phyloP scores from a whole-genome alignment of 2,329 filamentous ascomycete species.

The Rhynchosporium graminicola region DNA sequence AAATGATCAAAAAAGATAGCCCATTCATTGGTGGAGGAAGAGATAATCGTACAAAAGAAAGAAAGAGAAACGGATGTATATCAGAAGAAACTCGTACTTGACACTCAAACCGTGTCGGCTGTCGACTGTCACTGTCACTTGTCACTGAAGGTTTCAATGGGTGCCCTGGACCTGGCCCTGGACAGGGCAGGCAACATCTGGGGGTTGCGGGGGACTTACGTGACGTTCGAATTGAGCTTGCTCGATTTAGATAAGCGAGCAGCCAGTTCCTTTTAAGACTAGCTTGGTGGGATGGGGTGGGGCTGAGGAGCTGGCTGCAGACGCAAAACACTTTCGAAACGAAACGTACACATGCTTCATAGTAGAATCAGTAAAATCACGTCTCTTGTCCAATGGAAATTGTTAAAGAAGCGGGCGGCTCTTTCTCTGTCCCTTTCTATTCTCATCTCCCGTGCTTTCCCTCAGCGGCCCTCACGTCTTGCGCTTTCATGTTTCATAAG shows the following conservation, averaged over 20 bases:
- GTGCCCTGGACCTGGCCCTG: too few species aligned
- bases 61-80: not conserved
- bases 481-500: too few species aligned
- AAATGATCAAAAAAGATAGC: too few species aligned
- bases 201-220: not conserved
- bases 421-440: too few species aligned
- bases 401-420: too few species aligned
- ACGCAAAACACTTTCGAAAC: conserved; percentile 10
- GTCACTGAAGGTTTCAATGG: not conserved
- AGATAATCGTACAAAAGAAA: not conserved
- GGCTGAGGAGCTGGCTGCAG: not conserved
- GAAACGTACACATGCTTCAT: not conserved
- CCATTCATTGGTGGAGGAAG: not conserved
- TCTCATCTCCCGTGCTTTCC: too few species aligned
- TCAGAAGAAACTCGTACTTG: not conserved
- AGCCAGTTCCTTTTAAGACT: not conserved
- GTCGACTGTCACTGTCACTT: not conserved
- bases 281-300: not conserved
- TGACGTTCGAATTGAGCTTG: conserved; percentile 7
- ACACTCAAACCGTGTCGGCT: not conserved
- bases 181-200: too few species aligned
- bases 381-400: too few species aligned
- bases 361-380: too few species aligned
- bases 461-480: too few species aligned
- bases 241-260: conserved; percentile 5